Base-by-base conservation (phyloP, 2,329 filamentous ascomycete genomes). In the Epichloe sp. region DNA sequence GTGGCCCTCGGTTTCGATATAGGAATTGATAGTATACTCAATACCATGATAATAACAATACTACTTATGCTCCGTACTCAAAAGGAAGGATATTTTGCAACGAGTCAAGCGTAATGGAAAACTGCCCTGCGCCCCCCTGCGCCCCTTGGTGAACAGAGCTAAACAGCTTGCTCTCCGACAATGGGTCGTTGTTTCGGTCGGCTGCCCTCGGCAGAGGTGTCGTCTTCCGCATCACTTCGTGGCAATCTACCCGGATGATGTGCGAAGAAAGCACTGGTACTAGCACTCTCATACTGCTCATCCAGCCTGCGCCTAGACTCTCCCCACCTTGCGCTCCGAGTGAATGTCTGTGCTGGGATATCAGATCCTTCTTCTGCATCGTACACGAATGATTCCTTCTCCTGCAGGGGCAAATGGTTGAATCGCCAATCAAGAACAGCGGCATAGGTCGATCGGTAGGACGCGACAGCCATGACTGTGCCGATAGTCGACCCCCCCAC, bases 381-480 rank as follows among this genome's bases (percentile, higher is more conserved):
- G 42, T 52, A 54, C 10, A 17, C 12, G 19, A 58, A 53, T 2
- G 54, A 48, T 42, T 54, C 46, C 3, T 55, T 58, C 31, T 68
- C 63, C 54, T 65, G 65, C 48, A 88, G 71, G 1, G 83, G 82
- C 26, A 88, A 78, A 60, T 88, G 84, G 52, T 80, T 80, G 56
- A 68, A 82, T 11, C 82, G 69, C 73, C 80, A 86, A 62, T 88
- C 81, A 77, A 82, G 86, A 31, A 87, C 68, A 2, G 76, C 74
- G 0, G 82, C 81, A 57, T 85, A 88, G 1, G 79, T 75, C 70
- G 81, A 80, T 23, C 85, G 71, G 62, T 85, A 88, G 0, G 76
- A 66, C 2, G 74, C 76, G 54, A 85, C 73, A 0, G 83, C 82
- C 64, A 82, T 77, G 42, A 77, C 57, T 1, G 72, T 78, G 1